A percentile compares a stretch with the other conserved stretches of the same genome.
These are phyloP conservation scores for Nakaseomyces bracarensis DNA, from an alignment of 1,139 yeast species.

Conservation along the genomic window DNA sequence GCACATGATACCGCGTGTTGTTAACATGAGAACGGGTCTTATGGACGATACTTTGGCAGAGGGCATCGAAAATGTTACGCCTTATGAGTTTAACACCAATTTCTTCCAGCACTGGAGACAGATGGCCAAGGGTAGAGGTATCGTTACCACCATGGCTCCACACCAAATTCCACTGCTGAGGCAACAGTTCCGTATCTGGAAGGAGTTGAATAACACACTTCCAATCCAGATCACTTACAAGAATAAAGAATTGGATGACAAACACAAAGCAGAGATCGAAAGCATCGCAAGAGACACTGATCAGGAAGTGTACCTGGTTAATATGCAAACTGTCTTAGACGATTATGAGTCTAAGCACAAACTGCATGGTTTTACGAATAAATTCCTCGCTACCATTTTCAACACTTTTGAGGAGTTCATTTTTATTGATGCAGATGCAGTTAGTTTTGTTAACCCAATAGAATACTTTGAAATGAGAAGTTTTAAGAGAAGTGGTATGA, in stretches of 20 bases:
- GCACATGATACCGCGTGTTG: conserved; percentile 3
- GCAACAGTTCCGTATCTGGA: not conserved
- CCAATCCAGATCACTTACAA: conserved; percentile 14
- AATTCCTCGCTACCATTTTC: conserved; percentile 29
- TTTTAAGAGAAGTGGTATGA: conserved; percentile 36
- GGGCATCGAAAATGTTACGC: conserved; percentile 9
- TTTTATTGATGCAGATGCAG: conserved; percentile 44
- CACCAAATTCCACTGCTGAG: conserved; percentile 3
- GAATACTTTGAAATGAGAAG: conserved; percentile 35
- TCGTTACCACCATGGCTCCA: conserved; percentile 11
- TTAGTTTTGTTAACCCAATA: conserved; percentile 35
- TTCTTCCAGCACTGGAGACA: conserved; percentile 10
- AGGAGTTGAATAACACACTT: conserved; percentile 10
- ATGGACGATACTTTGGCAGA: not conserved
- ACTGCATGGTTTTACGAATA: conserved; percentile 5
- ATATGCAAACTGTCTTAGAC: conserved; percentile 6
- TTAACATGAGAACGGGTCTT: conserved; percentile 6
- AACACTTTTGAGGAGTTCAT: conserved; percentile 42
- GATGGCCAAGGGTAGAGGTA: conserved; percentile 11
- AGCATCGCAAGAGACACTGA: conserved; percentile 6
- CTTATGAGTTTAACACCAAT: conserved; percentile 8
- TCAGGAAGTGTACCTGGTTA: conserved; percentile 8
- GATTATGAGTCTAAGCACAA: not conserved
- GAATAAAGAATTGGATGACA: conserved; percentile 6
- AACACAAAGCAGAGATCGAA: conserved; percentile 1